Base-by-base conservation (phyloP, 2,329 filamentous ascomycete genomes). In the Aureobasidium sp. region DNA sequence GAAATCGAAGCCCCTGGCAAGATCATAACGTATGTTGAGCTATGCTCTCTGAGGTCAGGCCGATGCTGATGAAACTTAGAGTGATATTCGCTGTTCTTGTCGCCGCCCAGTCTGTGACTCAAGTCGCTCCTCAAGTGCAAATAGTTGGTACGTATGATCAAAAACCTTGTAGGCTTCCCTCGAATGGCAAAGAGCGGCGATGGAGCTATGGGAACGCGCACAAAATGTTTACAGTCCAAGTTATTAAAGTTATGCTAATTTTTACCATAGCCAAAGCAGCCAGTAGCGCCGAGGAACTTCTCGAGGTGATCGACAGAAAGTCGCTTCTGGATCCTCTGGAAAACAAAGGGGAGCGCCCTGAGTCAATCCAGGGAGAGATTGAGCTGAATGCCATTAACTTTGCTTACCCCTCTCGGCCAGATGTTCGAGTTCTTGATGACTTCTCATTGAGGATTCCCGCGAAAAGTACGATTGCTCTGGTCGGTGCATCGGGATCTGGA, bases 381-480 rank as follows among this genome's bases (percentile, higher is more conserved):
- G 87, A 85, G 65, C 99, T 99, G 73, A 84, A 87, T 62, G 83
- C 94, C 67, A 88, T 99, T 29, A 81, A 82, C 1, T 99, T 99
- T 73, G 87, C 89, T 67, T 99, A 99, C 71, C 94, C 94, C 4
- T 97, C 94, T 0, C 83, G 95, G 14, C 94, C 94, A 15, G 92
- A 91, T 4, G 91, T 97, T 41, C 84, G 79, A 3, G 97, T 99
- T 69, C 99, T 99, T 78, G 87, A 90, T 66, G 85, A 90, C 22
- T 80, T 99, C 47, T 85, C 87, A 73, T 97, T 99, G 70, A 89
- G 88, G 68, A 97, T 99, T 59, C 90, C 91, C 0, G 89, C 93
- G 47, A 94, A 94, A 29, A 92, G 86, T 65, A 97, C 97, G 70
- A 90, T 99, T 25, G 96, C 93, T 60, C 93, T 99, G 66, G 95